These are phyloP conservation scores for Blastobotrys parvus DNA, from an alignment of 805 yeast genomes.

Conservation along the genomic window DNA sequence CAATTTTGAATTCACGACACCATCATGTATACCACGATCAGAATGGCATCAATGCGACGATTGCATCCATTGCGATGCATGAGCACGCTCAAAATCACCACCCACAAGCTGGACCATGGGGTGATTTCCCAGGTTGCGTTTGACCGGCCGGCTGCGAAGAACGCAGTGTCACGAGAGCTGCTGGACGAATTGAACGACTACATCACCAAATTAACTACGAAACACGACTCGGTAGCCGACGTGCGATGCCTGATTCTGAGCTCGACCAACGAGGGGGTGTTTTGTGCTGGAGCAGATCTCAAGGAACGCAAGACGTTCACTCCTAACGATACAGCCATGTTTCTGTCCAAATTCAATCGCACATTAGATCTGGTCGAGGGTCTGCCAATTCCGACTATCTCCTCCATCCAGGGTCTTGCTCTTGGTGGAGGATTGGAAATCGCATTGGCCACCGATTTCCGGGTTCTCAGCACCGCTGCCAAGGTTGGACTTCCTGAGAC, in stretches of 20 bases:
- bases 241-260: constrained; percentile 21
- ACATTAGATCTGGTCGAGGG: constrained; percentile 26
- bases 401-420: constrained; percentile 37
- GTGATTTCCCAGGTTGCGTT: constrained; percentile 20
- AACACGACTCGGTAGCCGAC: constrained; percentile 10
- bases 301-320: constrained; percentile 31
- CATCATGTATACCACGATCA: too few species aligned
- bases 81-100: constrained; percentile 1
- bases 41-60: neutral
- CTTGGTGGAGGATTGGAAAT: constrained; percentile 40
- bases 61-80: neutral
- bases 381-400: constrained; percentile 33
- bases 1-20: too few species aligned
- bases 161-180: constrained; percentile 25
- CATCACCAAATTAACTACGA: constrained; percentile 16
- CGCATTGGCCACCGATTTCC: constrained; percentile 34
- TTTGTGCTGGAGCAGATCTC: constrained; percentile 37
- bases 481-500: constrained; percentile 38
- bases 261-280: constrained; percentile 19
- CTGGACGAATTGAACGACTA: constrained; percentile 21
- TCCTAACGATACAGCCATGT: constrained; percentile 21
- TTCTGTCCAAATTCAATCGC: constrained; percentile 23
- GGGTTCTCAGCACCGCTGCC: constrained; percentile 30
- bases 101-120: constrained; percentile 7
- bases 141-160: constrained; percentile 27